Evolutionary conservation across 768 basidiomycete species (phyloP).

Genomic region (Boletus rufocinnamomeus): DNA sequence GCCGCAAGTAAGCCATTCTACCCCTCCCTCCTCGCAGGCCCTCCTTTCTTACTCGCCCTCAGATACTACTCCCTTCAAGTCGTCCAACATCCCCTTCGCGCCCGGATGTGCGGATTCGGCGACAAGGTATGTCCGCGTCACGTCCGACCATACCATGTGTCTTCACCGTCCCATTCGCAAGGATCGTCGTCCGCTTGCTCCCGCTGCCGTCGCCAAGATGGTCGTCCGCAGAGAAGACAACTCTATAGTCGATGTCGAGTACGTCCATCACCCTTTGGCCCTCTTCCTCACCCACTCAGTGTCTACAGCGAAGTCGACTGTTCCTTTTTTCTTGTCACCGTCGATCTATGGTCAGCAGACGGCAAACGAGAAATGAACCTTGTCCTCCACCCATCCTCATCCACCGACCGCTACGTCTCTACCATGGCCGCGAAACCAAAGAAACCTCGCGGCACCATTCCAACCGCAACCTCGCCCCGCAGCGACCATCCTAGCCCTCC

Average conservation of each 20-base stretch:
- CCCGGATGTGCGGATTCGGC: conserved; percentile 95
- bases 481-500: conserved; percentile 48
- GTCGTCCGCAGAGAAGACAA: conserved; percentile 69
- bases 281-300: conserved; percentile 7
- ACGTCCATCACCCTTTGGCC: conserved; percentile 33
- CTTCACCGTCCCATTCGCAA: conserved; percentile 34
- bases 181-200: conserved; percentile 92
- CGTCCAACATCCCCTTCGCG: conserved; percentile 85
- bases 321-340: conserved; percentile 87
- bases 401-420: conserved; percentile 67
- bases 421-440: conserved; percentile 39
- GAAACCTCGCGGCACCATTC: conserved; percentile 36
- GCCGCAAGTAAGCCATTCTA: conserved; percentile 51
- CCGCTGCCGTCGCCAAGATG: conserved; percentile 88
- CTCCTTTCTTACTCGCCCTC: conserved; percentile 7
- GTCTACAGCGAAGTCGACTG: conserved; percentile 72
- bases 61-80: conserved; percentile 85
- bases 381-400: conserved; percentile 81
- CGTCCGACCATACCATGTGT: conserved; percentile 12
- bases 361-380: conserved; percentile 85
- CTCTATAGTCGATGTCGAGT: conserved; percentile 74
- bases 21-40: background rate
- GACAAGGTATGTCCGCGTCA: conserved; percentile 68
- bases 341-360: conserved; percentile 91
- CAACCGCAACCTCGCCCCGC: conserved; percentile 35